These are phyloP conservation scores for Lentinula guzmanii DNA, from an alignment of 768 basidiomycete species.

Conservation along the genomic window DNA sequence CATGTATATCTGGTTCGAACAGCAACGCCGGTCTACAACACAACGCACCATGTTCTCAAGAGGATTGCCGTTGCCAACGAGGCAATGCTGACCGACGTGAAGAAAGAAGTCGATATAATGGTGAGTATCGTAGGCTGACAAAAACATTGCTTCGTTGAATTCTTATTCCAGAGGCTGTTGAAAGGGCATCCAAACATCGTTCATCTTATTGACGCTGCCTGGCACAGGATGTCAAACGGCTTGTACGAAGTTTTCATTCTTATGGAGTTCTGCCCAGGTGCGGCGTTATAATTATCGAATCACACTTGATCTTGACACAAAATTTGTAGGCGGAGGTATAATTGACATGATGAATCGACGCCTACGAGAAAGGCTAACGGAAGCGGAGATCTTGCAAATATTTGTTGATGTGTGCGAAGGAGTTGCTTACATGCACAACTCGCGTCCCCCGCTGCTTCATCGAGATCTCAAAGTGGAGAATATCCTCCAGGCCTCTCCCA, in stretches of 20 bases:
- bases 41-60: conserved; percentile 94
- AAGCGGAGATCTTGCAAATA: conserved; percentile 95
- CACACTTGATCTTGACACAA: background rate
- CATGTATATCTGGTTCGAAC: conserved; percentile 96
- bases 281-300: conserved; percentile 14
- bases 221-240: conserved; percentile 78
- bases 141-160: conserved; percentile 16
- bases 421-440: conserved; percentile 93
- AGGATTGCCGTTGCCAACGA: conserved; percentile 91
- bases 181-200: conserved; percentile 95
- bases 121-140: conserved; percentile 36
- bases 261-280: conserved; percentile 96
- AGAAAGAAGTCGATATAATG: conserved; percentile 99
- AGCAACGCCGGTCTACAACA: conserved; percentile 79
- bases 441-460: conserved; percentile 85
- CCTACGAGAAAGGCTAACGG: conserved; percentile 88
- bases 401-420: conserved; percentile 98
- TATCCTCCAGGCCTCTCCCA: conserved; percentile 81
- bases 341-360: conserved; percentile 99
- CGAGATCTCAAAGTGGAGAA: conserved; percentile 99
- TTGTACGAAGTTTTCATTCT: conserved; percentile 95
- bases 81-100: conserved; percentile 84
- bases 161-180: conserved; percentile 63
- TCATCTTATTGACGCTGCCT: conserved; percentile 92
- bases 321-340: conserved; percentile 79